Evolutionary conservation across 2,329 filamentous ascomycete species (phyloP).

Genomic region (Xylaria sp.): DNA sequence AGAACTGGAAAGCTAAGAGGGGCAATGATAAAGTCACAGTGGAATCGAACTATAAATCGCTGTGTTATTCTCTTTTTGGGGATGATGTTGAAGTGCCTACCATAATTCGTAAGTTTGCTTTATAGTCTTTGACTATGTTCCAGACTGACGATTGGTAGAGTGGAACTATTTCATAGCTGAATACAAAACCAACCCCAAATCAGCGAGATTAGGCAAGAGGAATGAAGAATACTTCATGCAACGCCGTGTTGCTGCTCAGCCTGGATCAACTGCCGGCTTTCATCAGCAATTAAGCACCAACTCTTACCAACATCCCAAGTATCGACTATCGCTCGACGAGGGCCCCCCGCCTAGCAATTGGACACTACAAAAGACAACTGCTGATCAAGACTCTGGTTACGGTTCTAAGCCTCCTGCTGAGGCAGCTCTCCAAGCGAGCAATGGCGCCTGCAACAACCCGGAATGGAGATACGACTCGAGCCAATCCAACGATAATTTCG

Average conservation of each 20-base stretch:
- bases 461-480: not conserved
- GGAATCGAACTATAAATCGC: constrained; percentile 5
- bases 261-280: not conserved
- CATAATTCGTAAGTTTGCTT: constrained; percentile 5
- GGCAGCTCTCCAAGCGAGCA: not conserved
- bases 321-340: constrained; percentile 22
- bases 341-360: not conserved
- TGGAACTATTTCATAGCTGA: constrained; percentile 19
- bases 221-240: constrained; percentile 13
- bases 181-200: not conserved
- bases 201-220: not conserved
- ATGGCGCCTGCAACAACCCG: not conserved
- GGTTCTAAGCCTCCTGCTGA: not conserved
- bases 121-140: not conserved
- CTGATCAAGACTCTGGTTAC: constrained; percentile 22
- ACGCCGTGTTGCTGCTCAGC: not conserved
- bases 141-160: constrained; percentile 9
- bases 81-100: constrained; percentile 1
- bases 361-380: not conserved
- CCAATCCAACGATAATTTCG: not conserved
- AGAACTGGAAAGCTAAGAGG: not conserved
- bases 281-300: not conserved
- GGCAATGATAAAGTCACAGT: not conserved
- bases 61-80: constrained; percentile 21
- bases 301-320: not conserved